Conservation (phyloP, 139 green algal species). For the Chlorella sp. region DNA sequence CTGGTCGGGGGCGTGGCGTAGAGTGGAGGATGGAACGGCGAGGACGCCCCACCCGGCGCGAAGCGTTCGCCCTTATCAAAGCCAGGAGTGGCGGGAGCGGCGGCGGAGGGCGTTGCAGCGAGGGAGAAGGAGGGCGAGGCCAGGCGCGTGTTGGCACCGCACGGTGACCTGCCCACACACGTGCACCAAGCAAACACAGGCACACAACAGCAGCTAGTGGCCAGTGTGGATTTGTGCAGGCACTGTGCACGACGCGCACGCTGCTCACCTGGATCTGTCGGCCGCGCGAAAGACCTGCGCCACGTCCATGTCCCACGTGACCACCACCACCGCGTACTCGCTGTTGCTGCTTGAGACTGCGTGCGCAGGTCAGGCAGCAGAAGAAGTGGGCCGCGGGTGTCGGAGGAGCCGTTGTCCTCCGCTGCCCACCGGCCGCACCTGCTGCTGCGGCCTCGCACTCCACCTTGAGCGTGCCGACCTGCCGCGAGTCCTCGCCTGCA, state of each 20-base stretch:
- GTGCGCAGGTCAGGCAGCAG: too few species aligned
- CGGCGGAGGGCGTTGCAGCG: not conserved
- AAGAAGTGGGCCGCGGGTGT: too few species aligned
- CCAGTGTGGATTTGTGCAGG: not conserved
- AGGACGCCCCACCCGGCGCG: too few species aligned
- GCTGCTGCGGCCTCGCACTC: too few species aligned
- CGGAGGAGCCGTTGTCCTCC: too few species aligned
- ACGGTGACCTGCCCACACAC: conserved; percentile 17
- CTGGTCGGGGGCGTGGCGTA: not conserved
- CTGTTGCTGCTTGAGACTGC: too few species aligned
- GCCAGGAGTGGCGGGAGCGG: not conserved
- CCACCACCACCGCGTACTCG: too few species aligned
- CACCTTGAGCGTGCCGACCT: too few species aligned
- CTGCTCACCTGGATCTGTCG: not conserved
- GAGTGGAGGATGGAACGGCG: not conserved
- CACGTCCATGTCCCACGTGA: not conserved
- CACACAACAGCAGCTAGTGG: not conserved
- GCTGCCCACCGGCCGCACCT: too few species aligned
- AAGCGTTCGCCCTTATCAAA: too few species aligned
- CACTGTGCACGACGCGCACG: not conserved
- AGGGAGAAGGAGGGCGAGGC: conserved; percentile 2
- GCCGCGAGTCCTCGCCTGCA: too few species aligned
- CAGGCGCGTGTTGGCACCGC: conserved; percentile 16
- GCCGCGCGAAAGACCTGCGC: not conserved
- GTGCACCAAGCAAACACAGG: not conserved